Evolutionary conservation across 306 rosid species (phyloP), one percentile per base, ranked within the genome.

Genomic region (Phaseolus lunatus): DNA sequence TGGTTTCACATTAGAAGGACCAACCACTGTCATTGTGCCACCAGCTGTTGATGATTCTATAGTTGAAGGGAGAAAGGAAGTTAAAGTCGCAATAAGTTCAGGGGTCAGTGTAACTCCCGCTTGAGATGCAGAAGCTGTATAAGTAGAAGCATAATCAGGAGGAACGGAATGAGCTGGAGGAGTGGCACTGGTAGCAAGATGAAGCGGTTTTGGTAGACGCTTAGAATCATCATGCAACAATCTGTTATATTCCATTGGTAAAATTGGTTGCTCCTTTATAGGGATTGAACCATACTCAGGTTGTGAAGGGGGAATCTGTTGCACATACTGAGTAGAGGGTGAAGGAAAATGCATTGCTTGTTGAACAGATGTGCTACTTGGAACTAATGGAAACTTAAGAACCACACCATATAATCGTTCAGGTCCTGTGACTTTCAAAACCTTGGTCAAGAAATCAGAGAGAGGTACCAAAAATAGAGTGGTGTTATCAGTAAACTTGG

Each of bases 381-480:
- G 70, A 72, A 52, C 83, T 70, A 45, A 86, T n/a, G 94, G 88
- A 85, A 90, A 89, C 82, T 86, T 89, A 45, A 90, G 96, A 82
- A 90, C 90, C 43, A 90, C 91, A 15, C 97, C 97, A 83, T 90
- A 90, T 16, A 93, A 84, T 26, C 97, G 93, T 73, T 90, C 94
- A 45, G 97, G 96, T 44, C 96, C 96, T 1, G 84, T 63, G 58
- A 93, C 90, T 82, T 89, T 93, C 87, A 93, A 86, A 66, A 93
- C 92, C 33, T 82, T 81, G 52, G 91, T 85, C 79, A 93, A 75
- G 77, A 93, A 90, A 54, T 93, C 96, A 16, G 97, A 93, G 37
- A 96, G 97, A 58, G 97, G 97, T 50, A 93, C 96, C 67, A 93
- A 86, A 78, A 93, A 93, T 76, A 93, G 78, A 65, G 93, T 90